A percentile compares a stretch with the other conserved stretches of the same genome.
Conservation (phyloP, 2,329 filamentous ascomycete species). For the Colletotrichum sansevieriae region DNA sequence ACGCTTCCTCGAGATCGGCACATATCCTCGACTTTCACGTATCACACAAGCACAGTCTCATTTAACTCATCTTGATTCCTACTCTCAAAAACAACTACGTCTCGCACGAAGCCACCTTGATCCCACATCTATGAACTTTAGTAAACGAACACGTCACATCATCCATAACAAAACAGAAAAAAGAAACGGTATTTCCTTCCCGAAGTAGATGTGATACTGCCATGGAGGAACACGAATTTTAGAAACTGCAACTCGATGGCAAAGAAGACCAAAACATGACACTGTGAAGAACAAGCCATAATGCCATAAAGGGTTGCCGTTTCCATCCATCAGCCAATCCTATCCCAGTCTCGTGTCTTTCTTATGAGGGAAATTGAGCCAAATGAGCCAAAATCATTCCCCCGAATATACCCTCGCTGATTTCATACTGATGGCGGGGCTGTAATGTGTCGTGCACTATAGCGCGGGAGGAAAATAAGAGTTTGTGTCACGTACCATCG, state of each 20-base stretch:
- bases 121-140: slow-evolving; percentile 11
- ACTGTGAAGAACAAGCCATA: too few relatives aligned
- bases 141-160: background rate
- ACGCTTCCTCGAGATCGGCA: too few relatives aligned
- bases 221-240: background rate
- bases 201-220: background rate
- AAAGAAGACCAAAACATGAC: background rate
- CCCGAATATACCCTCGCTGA: background rate
- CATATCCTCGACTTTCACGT: background rate
- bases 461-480: background rate
- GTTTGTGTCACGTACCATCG: background rate
- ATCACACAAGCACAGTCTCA: slow-evolving; percentile 3
- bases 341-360: slow-evolving; percentile 8
- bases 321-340: slow-evolving; percentile 16
- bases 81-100: background rate
- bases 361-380: background rate
- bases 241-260: background rate
- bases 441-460: slow-evolving; percentile 1
- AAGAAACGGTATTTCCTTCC: background rate
- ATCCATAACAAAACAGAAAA: background rate
- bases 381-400: too few relatives aligned
- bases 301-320: slow-evolving; percentile 15
- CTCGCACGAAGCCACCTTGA: slow-evolving; percentile 6
- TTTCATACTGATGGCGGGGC: slow-evolving; percentile 15
- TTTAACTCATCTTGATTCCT: slow-evolving; percentile 14